phyloP scores from a whole-genome alignment of 768 basidiomycete genomes.

The Russula vinacea region DNA sequence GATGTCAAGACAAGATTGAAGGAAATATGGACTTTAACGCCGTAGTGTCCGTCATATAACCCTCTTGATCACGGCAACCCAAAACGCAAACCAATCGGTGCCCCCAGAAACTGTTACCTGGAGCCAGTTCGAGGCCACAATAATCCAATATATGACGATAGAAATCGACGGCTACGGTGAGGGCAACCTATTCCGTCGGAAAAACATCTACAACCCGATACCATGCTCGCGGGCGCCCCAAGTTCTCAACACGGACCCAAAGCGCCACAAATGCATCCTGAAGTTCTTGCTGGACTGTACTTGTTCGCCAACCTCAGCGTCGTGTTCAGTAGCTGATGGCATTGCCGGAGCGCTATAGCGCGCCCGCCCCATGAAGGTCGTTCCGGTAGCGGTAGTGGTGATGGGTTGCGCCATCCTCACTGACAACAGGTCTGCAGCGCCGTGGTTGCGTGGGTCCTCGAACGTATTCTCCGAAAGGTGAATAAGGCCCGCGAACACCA shows the following conservation, averaged over 20 bases:
- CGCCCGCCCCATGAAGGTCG: background rate
- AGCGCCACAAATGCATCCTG: slow-evolving; percentile 3
- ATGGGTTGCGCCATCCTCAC: background rate
- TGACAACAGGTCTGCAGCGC: background rate
- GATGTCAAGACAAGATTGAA: too few species aligned
- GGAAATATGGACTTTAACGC: too few species aligned
- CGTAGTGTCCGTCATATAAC: too few species aligned
- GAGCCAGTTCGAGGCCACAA: too few species aligned
- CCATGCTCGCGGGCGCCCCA: too few species aligned
- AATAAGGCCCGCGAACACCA: slow-evolving; percentile 15
- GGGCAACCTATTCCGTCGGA: too few species aligned
- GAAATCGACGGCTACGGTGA: too few species aligned
- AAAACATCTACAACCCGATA: too few species aligned
- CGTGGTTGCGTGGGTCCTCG: slow-evolving; percentile 1
- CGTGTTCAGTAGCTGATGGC: slow-evolving; percentile 4
- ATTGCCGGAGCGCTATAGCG: background rate
- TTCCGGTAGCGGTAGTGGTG: background rate
- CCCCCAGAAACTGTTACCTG: too few species aligned
- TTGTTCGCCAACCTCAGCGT: slow-evolving; percentile 20
- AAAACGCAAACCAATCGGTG: too few species aligned
- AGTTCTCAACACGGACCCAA: slow-evolving; percentile 4
- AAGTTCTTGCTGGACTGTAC: slow-evolving; percentile 12
- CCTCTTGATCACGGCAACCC: too few species aligned
- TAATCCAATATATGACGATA: too few species aligned
- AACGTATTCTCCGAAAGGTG: slow-evolving; percentile 12